These are phyloP conservation scores for Clavispora santaluciae DNA, from an alignment of 805 yeast genomes.

Conservation along the genomic window DNA sequence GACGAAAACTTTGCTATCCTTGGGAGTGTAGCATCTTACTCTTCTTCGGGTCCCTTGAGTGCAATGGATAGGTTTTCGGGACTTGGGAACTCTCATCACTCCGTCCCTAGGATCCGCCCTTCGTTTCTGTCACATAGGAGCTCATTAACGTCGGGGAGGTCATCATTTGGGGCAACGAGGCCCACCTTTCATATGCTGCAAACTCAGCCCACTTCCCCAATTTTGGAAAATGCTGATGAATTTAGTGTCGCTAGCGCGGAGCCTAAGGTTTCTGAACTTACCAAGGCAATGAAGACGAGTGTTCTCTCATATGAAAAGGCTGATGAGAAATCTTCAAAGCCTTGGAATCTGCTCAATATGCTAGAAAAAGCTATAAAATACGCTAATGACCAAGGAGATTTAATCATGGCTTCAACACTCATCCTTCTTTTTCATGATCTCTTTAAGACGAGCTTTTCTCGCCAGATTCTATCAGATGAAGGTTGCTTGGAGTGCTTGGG, in stretches of 20 bases:
- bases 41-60: conserved; percentile 5
- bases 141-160: background rate
- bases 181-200: background rate
- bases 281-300: conserved; percentile 19
- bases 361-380: conserved; percentile 50
- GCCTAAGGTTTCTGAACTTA: conserved; percentile 19
- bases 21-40: conserved; percentile 12
- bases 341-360: conserved; percentile 55
- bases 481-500: conserved; percentile 53
- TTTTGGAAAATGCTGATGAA: conserved; percentile 16
- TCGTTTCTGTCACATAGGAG: conserved; percentile 8
- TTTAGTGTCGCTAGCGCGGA: conserved; percentile 11
- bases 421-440: conserved; percentile 47
- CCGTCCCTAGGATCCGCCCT: background rate
- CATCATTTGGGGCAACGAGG: background rate
- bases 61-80: background rate
- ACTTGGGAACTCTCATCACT: background rate
- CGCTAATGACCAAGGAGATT: conserved; percentile 59
- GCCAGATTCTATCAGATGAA: conserved; percentile 15
- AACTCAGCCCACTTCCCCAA: background rate
- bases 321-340: conserved; percentile 18
- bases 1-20: conserved; percentile 28
- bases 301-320: background rate
- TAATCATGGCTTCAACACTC: conserved; percentile 54
- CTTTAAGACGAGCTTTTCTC: conserved; percentile 6